Evolutionary conservation across 352 stramenopile genomes (phyloP), one percentile per base, ranked within the genome.

Genomic region (Peronospora farinosa): DNA sequence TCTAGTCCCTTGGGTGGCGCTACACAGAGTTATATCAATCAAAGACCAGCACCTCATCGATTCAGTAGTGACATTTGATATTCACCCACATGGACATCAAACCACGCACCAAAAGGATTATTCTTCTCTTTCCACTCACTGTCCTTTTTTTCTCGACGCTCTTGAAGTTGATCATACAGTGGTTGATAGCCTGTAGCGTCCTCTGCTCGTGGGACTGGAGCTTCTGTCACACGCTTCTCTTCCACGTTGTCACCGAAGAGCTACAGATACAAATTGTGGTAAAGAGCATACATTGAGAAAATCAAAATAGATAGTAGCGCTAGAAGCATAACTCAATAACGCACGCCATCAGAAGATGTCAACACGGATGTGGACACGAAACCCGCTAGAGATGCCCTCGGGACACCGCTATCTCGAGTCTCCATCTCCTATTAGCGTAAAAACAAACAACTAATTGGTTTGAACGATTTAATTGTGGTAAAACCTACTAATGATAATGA

Each of bases 121-220:
- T 94, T 82, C 62, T 94, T 92, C 53, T 91, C 76, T 54, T 89
- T 89, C 83, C 83, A 94, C n/a, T 92, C 83, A 27, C 72, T 78
- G 38, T 94, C 80, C 17, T 91, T 89, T 47, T 84, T 50, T 23
- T 91, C 76, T 17, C 74, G 78, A 35, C 74, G 72, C 41, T 92
- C 80, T 55, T 92, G 76, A 10, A 94, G 64, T 2, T 81, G 80
- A 32, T 94, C 83, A 43, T 88, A 92, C 28, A 94, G 61, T 19
- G 83, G 80, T 27, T 81, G 82, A 58, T 86, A 91, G 33, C 71
- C 68, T 11, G 51, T 48, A 0, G 58, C 57, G 28, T 85, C 78
- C 28, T 78, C 55, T 28, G 53, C 45, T 23, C 54, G 63, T 1
- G 67, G 51, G 8, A 61, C 74, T 11, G 80, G 78, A 7, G 73